These are phyloP conservation scores for Metschnikowia peoriensis DNA, from an alignment of 805 yeast genomes.

Conservation along the genomic window DNA sequence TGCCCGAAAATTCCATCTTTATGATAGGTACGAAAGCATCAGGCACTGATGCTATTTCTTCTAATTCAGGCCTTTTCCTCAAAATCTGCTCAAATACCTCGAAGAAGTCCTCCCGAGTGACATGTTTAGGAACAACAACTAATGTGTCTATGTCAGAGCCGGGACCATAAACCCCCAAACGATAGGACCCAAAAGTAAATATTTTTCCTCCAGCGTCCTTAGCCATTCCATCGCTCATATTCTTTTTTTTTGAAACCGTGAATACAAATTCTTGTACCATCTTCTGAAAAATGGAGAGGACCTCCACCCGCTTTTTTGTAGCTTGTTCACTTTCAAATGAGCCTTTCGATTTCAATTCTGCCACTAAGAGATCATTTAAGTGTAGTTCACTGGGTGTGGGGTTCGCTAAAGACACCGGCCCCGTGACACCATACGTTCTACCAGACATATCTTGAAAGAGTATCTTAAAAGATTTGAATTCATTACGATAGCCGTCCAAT, in stretches of 20 bases:
- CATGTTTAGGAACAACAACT: slow-evolving; percentile 97
- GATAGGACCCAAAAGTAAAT: slow-evolving; percentile 93
- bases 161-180: slow-evolving; percentile 96
- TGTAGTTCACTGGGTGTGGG: slow-evolving; percentile 79
- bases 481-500: too few species aligned
- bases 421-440: slow-evolving; percentile 19
- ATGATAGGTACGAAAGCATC: slow-evolving; percentile 98
- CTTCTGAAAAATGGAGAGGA: slow-evolving; percentile 67
- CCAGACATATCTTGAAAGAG: slow-evolving; percentile 18
- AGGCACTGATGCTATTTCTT: slow-evolving; percentile 90
- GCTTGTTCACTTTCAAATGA: slow-evolving; percentile 88
- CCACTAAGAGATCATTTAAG: slow-evolving; percentile 72
- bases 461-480: not conserved
- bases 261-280: slow-evolving; percentile 80
- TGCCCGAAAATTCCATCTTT: slow-evolving; percentile 82
- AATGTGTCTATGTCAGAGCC: slow-evolving; percentile 97
- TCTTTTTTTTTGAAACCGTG: slow-evolving; percentile 72
- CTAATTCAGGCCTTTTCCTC: slow-evolving; percentile 73
- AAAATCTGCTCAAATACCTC: slow-evolving; percentile 71
- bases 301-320: slow-evolving; percentile 76
- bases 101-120: slow-evolving; percentile 85
- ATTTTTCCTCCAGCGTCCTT: slow-evolving; percentile 96
- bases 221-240: slow-evolving; percentile 98
- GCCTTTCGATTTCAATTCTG: slow-evolving; percentile 76
- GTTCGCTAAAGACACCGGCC: slow-evolving; percentile 79